Conservation (phyloP, 257 asterid genomes). For the Solanum sitiens region DNA sequence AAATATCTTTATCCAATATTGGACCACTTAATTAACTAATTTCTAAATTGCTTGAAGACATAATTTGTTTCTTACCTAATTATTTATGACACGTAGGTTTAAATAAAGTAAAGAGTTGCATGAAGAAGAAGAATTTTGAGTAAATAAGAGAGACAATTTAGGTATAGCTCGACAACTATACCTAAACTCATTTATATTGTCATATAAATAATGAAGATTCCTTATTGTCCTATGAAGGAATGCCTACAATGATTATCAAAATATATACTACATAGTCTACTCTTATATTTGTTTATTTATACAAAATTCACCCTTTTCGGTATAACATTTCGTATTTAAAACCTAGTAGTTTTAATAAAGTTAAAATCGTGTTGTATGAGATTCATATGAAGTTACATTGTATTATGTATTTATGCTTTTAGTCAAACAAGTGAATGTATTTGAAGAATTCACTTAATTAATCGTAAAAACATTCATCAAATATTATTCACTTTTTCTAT, state of each 20-base stretch:
- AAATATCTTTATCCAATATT: background rate
- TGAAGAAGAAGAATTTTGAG: background rate
- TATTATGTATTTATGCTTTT: too few species aligned
- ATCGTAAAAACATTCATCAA: background rate
- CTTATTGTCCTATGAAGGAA: background rate
- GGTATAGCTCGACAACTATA: background rate
- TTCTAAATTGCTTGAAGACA: background rate
- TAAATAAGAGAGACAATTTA: background rate
- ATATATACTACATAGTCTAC: too few species aligned
- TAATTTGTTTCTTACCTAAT: background rate
- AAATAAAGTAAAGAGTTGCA: background rate
- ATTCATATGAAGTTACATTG: too few species aligned
- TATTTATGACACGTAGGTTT: background rate
- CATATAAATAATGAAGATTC: background rate
- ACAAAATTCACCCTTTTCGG: too few species aligned
- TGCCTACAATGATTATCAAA: background rate
- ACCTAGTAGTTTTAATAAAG: background rate
- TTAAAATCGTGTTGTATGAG: too few species aligned
- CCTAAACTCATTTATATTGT: background rate
- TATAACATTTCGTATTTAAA: background rate
- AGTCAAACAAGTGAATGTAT: background rate
- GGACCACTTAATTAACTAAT: background rate
- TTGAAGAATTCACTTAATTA: background rate
- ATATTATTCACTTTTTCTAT: background rate
- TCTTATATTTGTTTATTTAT: too few species aligned